Conservation (phyloP, 305 asterid species). For the Rubia tinctorum region DNA sequence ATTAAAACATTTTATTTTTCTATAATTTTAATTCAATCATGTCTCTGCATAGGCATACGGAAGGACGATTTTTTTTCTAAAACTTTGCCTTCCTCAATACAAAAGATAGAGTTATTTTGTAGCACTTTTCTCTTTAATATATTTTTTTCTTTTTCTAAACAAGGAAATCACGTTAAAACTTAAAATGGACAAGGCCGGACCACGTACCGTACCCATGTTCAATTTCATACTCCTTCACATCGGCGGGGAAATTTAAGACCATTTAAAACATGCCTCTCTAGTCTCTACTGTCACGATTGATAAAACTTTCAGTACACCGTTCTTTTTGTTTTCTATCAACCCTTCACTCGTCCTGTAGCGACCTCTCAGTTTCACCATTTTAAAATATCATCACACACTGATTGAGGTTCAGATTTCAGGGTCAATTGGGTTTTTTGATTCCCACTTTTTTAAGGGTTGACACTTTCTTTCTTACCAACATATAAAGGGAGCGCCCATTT, state of each 20-base stretch:
- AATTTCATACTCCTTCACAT: not conserved
- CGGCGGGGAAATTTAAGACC: slow-evolving; percentile 1
- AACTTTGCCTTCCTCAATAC: no score
- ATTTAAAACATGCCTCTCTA: not conserved
- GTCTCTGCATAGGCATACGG: no score
- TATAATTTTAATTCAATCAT: no score
- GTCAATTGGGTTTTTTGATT: not conserved
- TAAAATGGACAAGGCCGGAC: no score
- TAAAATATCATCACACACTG: not conserved
- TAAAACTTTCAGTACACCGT: not conserved
- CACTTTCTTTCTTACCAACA: not conserved
- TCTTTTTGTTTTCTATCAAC: not conserved
- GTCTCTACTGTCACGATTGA: not conserved
- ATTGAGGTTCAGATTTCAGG: slow-evolving; percentile 2
- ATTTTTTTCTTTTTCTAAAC: not conserved
- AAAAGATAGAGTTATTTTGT: no score
- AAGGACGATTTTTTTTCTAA: no score
- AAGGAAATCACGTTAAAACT: no score
- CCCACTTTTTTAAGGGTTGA: not conserved
- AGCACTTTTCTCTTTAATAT: no score
- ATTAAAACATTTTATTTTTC: no score
- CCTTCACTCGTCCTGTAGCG: not conserved
- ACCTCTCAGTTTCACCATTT: not conserved
- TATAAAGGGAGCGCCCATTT: not conserved
- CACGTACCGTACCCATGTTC: not conserved